phyloP scores from a whole-genome alignment of 257 asterid genomes.

The Plantago major region DNA sequence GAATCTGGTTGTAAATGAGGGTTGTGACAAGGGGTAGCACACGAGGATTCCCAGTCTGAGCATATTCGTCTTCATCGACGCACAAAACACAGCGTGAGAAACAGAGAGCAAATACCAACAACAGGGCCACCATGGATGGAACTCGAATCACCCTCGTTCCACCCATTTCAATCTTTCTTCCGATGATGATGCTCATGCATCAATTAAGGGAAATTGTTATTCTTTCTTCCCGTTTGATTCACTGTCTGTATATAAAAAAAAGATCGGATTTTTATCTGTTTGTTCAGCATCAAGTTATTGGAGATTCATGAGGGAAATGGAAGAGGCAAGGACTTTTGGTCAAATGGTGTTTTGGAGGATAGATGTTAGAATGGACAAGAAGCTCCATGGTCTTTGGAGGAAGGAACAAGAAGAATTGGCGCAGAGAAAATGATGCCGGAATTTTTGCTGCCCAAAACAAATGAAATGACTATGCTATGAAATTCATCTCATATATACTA shows the following conservation, averaged over 20 bases:
- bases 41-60: slow-evolving; percentile 38
- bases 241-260: too few species aligned
- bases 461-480: too few species aligned
- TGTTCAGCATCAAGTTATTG: too few species aligned
- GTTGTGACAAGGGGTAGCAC: slow-evolving; percentile 57
- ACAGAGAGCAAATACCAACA: slow-evolving; percentile 41
- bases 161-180: slow-evolving; percentile 55
- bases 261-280: too few species aligned
- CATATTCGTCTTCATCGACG: slow-evolving; percentile 46
- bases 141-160: slow-evolving; percentile 55
- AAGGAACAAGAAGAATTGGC: slow-evolving; percentile 69
- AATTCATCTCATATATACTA: too few species aligned
- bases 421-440: slow-evolving; percentile 70
- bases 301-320: slow-evolving; percentile 19
- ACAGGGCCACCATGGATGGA: slow-evolving; percentile 37
- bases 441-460: slow-evolving; percentile 12
- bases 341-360: not conserved
- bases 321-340: slow-evolving; percentile 16
- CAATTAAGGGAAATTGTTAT: not conserved
- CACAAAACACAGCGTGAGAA: slow-evolving; percentile 41
- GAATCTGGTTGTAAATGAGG: slow-evolving; percentile 67
- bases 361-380: slow-evolving; percentile 29
- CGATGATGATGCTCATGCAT: slow-evolving; percentile 26
- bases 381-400: slow-evolving; percentile 23
- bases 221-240: too few species aligned